These are phyloP conservation scores for Castanopsis chinensis DNA, from an alignment of 306 rosid genomes.

Conservation along the genomic window DNA sequence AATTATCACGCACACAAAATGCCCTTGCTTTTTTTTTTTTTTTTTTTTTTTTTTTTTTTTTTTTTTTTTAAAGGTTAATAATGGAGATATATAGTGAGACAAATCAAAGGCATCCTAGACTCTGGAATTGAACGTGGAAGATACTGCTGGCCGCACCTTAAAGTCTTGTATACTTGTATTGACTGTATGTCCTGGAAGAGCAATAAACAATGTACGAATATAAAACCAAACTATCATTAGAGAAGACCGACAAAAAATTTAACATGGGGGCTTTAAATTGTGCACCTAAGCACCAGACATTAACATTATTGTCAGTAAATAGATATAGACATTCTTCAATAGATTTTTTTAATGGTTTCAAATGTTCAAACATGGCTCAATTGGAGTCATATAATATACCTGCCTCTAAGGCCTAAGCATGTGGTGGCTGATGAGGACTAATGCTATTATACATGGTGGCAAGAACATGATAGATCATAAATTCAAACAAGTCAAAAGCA, in stretches of 20 bases:
- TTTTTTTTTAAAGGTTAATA: too few species aligned
- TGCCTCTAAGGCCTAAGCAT: too few species aligned
- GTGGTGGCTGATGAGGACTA: too few species aligned
- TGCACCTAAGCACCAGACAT: slow-evolving; percentile 3
- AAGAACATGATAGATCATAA: too few species aligned
- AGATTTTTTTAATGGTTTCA: background rate
- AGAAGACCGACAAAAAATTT: background rate
- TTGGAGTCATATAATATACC: background rate
- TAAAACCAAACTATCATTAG: too few species aligned
- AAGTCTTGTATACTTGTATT: background rate
- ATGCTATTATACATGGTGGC: too few species aligned
- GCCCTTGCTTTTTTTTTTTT: too few species aligned
- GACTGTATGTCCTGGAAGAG: background rate
- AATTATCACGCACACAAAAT: too few species aligned
- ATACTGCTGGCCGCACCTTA: background rate
- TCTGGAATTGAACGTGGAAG: background rate
- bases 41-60: too few species aligned
- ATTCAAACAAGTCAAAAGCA: background rate
- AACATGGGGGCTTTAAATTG: slow-evolving; percentile 3
- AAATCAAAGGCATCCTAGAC: background rate
- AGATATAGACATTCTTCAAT: background rate
- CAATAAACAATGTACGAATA: background rate
- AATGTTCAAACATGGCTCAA: background rate
- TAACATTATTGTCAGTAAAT: background rate
- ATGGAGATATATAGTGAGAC: background rate